Conservation (phyloP, 139 green algal genomes). For the Closterium sp. region DNA sequence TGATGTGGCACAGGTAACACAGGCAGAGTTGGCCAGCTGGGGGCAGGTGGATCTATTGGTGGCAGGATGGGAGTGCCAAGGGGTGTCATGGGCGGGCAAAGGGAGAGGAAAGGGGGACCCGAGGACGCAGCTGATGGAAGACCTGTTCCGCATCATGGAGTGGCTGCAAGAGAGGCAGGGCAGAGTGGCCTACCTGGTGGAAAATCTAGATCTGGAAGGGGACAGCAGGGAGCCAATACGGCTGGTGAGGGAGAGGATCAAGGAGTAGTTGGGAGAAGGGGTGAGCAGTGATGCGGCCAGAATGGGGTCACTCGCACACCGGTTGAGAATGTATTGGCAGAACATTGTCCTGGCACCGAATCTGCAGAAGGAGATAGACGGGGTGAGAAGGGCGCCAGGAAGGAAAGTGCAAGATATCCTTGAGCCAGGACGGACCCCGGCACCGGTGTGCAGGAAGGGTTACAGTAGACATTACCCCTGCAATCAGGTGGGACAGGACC, state of each 20-base stretch:
- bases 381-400: too few species aligned
- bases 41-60: neutral
- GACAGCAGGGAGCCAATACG: neutral
- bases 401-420: neutral
- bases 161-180: neutral
- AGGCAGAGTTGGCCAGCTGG: neutral
- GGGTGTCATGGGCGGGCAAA: neutral
- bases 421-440: neutral
- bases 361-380: neutral
- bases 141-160: neutral
- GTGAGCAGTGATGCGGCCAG: neutral
- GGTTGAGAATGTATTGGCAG: neutral
- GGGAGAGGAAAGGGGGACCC: neutral
- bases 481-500: neutral
- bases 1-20: neutral
- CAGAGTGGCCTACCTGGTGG: too few species aligned
- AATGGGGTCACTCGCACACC: neutral
- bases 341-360: neutral
- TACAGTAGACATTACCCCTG: neutral
- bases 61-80: neutral
- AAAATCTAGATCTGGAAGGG: too few species aligned
- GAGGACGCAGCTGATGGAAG: neutral
- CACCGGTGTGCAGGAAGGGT: neutral
- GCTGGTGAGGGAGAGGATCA: neutral
- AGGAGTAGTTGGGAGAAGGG: neutral